Percentiles rank a stretch among this genome's conserved stretches.
These are phyloP conservation scores for Ceratocystis colombiana DNA, from an alignment of 2,329 filamentous ascomycete species.

Conservation along the genomic window DNA sequence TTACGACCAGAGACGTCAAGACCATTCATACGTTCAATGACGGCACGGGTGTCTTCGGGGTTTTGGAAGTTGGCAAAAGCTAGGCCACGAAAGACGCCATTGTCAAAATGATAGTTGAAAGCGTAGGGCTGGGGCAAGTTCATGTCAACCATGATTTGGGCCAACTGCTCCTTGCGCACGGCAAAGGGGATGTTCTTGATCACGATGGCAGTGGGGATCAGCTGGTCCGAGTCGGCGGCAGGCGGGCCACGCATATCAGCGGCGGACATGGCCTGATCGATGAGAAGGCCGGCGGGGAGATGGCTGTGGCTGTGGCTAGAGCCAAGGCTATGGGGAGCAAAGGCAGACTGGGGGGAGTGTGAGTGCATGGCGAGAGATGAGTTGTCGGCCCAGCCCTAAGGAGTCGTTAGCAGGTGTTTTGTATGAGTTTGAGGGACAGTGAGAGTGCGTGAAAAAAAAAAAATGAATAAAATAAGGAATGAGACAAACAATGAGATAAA, in stretches of 20 bases:
- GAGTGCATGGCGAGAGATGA: conserved; percentile 36
- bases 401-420: conserved; percentile 26
- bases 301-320: conserved; percentile 33
- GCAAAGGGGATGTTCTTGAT: conserved; percentile 99
- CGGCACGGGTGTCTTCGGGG: conserved; percentile 80
- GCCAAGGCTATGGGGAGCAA: conserved; percentile 32
- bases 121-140: conserved; percentile 90
- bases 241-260: conserved; percentile 33
- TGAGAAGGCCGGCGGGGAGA: conserved; percentile 37
- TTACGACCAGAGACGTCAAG: conserved; percentile 92
- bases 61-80: conserved; percentile 98
- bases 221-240: conserved; percentile 59
- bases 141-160: conserved; percentile 87
- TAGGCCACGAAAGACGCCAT: conserved; percentile 88
- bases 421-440: conserved; percentile 15
- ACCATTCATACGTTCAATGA: conserved; percentile 91
- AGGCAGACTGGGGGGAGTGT: conserved; percentile 32
- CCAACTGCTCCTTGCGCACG: conserved; percentile 90
- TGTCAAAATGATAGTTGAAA: conserved; percentile 99
- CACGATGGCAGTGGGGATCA: conserved; percentile 95
- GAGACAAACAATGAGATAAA: too few relatives aligned
- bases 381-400: conserved; percentile 45
- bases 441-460: conserved; percentile 1
- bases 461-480: too few relatives aligned
- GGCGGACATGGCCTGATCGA: conserved; percentile 32